phyloP scores from a whole-genome alignment of 352 stramenopile species.

The Phytophthora pluvialis region DNA sequence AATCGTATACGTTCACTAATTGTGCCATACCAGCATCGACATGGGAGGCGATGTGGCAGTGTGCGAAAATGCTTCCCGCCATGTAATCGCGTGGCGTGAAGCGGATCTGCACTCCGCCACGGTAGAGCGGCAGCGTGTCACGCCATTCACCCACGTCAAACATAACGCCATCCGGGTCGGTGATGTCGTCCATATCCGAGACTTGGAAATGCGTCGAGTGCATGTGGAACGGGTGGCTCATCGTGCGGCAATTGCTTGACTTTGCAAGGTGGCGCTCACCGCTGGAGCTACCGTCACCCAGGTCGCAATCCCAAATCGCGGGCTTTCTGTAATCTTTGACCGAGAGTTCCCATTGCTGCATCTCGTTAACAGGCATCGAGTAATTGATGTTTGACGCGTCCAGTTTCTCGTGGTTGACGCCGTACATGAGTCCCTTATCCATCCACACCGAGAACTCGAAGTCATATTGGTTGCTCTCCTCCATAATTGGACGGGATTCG shows the following conservation, averaged over 20 bases:
- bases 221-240: conserved; percentile 86
- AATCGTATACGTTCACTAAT: conserved; percentile 56
- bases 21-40: conserved; percentile 81
- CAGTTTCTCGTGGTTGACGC: conserved; percentile 70
- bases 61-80: conserved; percentile 67
- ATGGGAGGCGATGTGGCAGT: conserved; percentile 80
- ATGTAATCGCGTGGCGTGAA: conserved; percentile 74
- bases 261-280: conserved; percentile 15
- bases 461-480: conserved; percentile 54
- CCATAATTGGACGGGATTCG: conserved; percentile 30
- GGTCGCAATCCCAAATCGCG: conserved; percentile 42
- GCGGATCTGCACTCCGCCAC: conserved; percentile 63
- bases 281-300: conserved; percentile 33
- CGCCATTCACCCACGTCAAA: conserved; percentile 76
- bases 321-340: conserved; percentile 57
- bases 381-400: conserved; percentile 56
- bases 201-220: conserved; percentile 82
- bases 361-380: conserved; percentile 72
- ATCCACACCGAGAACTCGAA: conserved; percentile 84
- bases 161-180: conserved; percentile 62
- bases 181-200: conserved; percentile 43
- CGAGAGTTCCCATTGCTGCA: conserved; percentile 73
- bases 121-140: conserved; percentile 79
- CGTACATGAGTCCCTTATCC: conserved; percentile 56
- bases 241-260: conserved; percentile 58